Evolutionary conservation across 1,284 basidiomycete genomes (phyloP), one percentile per base, ranked within the genome.

Genomic region (Stygiomarasmius scandens): DNA sequence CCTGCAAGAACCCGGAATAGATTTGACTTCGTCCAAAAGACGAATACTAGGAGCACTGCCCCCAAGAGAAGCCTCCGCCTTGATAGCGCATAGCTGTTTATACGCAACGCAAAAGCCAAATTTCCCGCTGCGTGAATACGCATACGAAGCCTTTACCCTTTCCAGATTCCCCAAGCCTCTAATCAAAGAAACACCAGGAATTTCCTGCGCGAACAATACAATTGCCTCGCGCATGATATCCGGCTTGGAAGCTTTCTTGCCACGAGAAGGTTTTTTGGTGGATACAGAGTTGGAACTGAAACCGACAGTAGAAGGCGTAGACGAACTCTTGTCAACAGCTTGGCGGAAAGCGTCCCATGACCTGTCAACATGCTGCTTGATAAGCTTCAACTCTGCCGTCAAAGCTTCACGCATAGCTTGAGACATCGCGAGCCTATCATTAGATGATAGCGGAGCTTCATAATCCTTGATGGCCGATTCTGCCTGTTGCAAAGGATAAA

Each of bases 81-180:
- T 85, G 69, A 85, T 79, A 6, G 54, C 48, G 58, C 81, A 84
- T 1, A 85, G 56, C 1, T 74, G 71, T 14, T 58, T 63, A 54
- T 81, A 84, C 0, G 83, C 82, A 23, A 84, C 72, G 0, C 58
- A 58, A 60, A 84, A 82, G 0, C 67, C 80, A 54, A 85, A 84
- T 0, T 9, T 36, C 38, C 16, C 38, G 8, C 4, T 41, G 4
- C 5, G 4, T 0, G 16, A 32, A 44, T 77, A 77, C 0, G 84
- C 83, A 43, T 72, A 80, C 0, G 83, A 84, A 0, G 83, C 83
- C 61, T 80, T 84, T 20, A 85, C 20, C 47, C 64, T 55, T 8
- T 73, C 67, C 1, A 80, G 56, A 23, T 79, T 66, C 2, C 55
- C 63, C 16, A 32, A 36, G 48, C 23, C 23, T 12, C 25, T 32